These are phyloP conservation scores for Thalassia testudinum DNA, from an alignment of 116 monocot genomes.

Conservation along the genomic window DNA sequence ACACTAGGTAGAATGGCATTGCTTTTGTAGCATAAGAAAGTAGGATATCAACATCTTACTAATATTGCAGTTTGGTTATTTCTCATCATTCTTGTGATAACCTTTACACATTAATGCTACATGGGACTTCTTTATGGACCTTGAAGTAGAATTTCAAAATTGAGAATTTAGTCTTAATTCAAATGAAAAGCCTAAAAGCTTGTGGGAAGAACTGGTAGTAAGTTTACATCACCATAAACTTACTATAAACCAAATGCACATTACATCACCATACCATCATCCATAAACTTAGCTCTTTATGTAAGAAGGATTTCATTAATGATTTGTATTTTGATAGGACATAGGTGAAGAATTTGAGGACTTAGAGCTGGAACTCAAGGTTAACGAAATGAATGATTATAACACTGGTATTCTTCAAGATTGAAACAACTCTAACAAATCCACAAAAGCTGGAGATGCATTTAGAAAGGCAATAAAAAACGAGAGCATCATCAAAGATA, in stretches of 20 bases:
- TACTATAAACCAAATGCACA: not conserved
- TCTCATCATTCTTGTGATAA: too few species aligned
- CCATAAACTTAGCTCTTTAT: too few species aligned
- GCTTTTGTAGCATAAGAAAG: too few species aligned
- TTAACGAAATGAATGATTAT: slow-evolving; percentile 76
- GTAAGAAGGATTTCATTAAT: too few species aligned
- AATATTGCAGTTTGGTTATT: too few species aligned
- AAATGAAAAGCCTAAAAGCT: slow-evolving; percentile 81
- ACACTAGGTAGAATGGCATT: slow-evolving; percentile 89
- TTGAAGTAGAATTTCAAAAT: slow-evolving; percentile 72
- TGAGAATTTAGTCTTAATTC: slow-evolving; percentile 61
- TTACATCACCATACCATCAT: too few species aligned
- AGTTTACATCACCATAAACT: slow-evolving; percentile 14
- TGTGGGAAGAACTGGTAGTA: slow-evolving; percentile 96
- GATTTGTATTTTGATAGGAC: slow-evolving; percentile 31
- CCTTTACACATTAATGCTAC: too few species aligned
- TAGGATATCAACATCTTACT: too few species aligned
- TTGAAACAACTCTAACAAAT: not conserved
- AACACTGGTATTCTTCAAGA: slow-evolving; percentile 26
- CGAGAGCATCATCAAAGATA: slow-evolving; percentile 43
- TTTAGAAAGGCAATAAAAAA: not conserved
- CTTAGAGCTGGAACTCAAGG: slow-evolving; percentile 88
- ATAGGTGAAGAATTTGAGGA: slow-evolving; percentile 98
- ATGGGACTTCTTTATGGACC: slow-evolving; percentile 71
- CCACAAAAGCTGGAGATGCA: not conserved